These are phyloP conservation scores for Ustilago trichophora DNA, from an alignment of 1,284 basidiomycete species.

Conservation along the genomic window DNA sequence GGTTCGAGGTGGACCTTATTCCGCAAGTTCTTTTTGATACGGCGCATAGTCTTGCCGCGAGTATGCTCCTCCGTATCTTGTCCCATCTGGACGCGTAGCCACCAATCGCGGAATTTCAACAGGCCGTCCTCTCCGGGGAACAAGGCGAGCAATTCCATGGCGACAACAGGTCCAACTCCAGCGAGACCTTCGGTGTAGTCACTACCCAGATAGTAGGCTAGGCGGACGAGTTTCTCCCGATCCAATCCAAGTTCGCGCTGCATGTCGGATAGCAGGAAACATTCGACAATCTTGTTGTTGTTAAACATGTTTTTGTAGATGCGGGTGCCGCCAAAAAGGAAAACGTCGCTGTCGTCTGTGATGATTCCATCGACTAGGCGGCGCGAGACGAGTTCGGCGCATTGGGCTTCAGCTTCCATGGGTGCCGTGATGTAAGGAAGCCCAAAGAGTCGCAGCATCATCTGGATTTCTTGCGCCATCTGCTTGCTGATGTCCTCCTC, in stretches of 20 bases:
- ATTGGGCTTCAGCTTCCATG: constrained; percentile 98
- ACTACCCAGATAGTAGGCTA: constrained; percentile 93
- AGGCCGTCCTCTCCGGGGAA: constrained; percentile 74
- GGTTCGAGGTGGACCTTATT: constrained; percentile 77
- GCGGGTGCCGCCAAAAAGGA: constrained; percentile 90
- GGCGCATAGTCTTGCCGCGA: constrained; percentile 64
- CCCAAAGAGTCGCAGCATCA: constrained; percentile 84
- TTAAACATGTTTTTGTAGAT: constrained; percentile 99
- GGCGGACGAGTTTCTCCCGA: constrained; percentile 82
- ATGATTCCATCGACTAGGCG: constrained; percentile 95
- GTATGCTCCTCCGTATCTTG: constrained; percentile 78
- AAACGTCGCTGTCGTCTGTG: constrained; percentile 98
- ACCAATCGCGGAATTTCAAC: constrained; percentile 90
- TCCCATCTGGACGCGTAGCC: constrained; percentile 90
- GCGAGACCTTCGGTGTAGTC: constrained; percentile 97
- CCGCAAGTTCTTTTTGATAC: constrained; percentile 62
- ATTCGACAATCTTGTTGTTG: constrained; percentile 96
- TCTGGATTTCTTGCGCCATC: constrained; percentile 94
- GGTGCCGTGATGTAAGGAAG: constrained; percentile 98
- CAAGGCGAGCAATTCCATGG: constrained; percentile 76
- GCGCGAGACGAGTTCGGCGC: constrained; percentile 85
- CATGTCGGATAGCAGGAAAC: constrained; percentile 86
- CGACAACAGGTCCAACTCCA: constrained; percentile 93
- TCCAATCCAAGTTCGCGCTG: constrained; percentile 87
- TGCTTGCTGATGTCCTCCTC: constrained; percentile 93